Conservation (phyloP, 371 early-diverging fungal genomes). For the Lichtheimia corymbifera region DNA sequence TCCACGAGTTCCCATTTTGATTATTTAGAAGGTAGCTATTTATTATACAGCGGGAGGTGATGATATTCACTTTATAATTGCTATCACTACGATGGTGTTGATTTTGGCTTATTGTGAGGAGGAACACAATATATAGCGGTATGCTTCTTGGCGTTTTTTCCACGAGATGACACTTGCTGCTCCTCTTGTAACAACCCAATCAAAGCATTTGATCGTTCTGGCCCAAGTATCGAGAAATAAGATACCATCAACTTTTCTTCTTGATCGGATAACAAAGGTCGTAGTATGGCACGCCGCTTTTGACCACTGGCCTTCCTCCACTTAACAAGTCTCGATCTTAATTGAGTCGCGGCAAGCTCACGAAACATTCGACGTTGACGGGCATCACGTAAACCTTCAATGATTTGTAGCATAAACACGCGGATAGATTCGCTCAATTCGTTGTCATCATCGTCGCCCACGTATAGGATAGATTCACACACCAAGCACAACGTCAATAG, state of each 20-base stretch:
- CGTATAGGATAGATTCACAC: conserved; percentile 10
- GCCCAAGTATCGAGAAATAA: too few species aligned
- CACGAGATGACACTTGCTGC: too few species aligned
- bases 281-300: conserved; percentile 12
- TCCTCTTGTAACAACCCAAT: too few species aligned
- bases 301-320: conserved; percentile 15
- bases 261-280: conserved; percentile 5
- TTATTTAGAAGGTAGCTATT: too few species aligned
- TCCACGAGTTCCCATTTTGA: too few species aligned
- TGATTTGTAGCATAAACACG: conserved; percentile 19
- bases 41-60: too few species aligned
- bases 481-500: conserved; percentile 15
- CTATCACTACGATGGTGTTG: too few species aligned
- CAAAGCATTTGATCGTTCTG: too few species aligned
- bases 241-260: neutral
- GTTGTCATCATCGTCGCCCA: neutral
- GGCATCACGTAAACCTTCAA: conserved; percentile 14
- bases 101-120: too few species aligned
- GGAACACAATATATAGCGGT: too few species aligned
- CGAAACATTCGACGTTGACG: conserved; percentile 9
- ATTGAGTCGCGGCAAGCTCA: conserved; percentile 5
- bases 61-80: too few species aligned
- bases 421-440: conserved; percentile 16
- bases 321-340: conserved; percentile 2
- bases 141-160: too few species aligned